phyloP scores from a whole-genome alignment of 208 protist genomes.

The Cochliopodium minus region DNA sequence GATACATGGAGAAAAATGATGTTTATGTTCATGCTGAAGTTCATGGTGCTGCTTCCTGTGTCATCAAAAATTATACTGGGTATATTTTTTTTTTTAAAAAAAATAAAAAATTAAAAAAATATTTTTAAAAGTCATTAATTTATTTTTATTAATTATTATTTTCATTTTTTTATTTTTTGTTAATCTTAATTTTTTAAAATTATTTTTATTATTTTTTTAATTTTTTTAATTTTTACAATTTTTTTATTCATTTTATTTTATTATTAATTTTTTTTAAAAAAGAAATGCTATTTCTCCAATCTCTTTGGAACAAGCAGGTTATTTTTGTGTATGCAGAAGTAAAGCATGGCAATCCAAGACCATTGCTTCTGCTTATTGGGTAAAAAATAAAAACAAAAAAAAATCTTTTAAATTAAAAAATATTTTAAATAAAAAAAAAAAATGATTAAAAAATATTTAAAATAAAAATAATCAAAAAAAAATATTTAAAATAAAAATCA shows the following conservation, averaged over 20 bases:
- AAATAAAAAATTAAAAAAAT: constrained; percentile 7
- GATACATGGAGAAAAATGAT: constrained; percentile 56
- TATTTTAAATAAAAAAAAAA: no score
- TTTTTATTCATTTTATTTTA: constrained; percentile 2
- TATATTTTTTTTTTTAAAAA: background rate
- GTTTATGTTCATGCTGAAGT: constrained; percentile 85
- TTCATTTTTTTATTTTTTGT: constrained; percentile 1
- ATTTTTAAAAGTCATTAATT: background rate
- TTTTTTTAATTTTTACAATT: no score
- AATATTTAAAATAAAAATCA: no score
- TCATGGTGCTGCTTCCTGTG: constrained; percentile 59
- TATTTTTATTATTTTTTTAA: constrained; percentile 3
- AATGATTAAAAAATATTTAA: no score
- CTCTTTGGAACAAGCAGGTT: constrained; percentile 63
- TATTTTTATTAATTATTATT: background rate
- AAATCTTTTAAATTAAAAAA: no score
- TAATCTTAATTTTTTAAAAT: background rate
- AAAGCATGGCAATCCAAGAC: constrained; percentile 78
- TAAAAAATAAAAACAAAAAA: constrained; percentile 68
- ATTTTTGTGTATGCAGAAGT: constrained; percentile 66
- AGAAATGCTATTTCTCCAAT: constrained; percentile 24
- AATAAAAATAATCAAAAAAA: no score
- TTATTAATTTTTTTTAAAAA: background rate
- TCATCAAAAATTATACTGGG: constrained; percentile 66
- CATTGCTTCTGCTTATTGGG: constrained; percentile 74